Percentiles rank a stretch among this genome's conserved stretches.
These are phyloP conservation scores for Colletotrichum euphorbiae DNA, from an alignment of 2,329 filamentous ascomycete species.

Conservation along the genomic window DNA sequence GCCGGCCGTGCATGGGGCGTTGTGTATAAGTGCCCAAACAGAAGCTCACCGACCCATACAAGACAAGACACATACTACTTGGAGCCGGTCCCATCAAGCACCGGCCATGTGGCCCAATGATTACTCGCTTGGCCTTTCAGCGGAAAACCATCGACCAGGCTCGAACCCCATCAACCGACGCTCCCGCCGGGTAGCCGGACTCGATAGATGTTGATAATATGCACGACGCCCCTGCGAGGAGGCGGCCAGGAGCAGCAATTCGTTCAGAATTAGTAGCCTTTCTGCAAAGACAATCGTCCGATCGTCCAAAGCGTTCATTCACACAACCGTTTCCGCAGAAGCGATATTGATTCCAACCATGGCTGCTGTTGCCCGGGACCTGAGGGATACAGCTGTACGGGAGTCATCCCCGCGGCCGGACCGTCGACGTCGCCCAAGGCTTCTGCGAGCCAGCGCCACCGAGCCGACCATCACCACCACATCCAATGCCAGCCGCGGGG, in stretches of 20 bases:
- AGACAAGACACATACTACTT: slow-evolving; percentile 40
- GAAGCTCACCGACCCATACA: slow-evolving; percentile 40
- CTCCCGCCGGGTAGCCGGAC: slow-evolving; percentile 30
- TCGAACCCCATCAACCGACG: slow-evolving; percentile 27
- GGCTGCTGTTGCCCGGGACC: slow-evolving; percentile 32
- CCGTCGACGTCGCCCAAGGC: slow-evolving; percentile 60
- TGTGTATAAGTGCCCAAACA: slow-evolving; percentile 40
- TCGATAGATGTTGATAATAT: slow-evolving; percentile 32
- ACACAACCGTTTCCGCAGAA: neutral
- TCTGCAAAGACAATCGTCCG: slow-evolving; percentile 8
- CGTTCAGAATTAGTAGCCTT: neutral
- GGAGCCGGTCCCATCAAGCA: slow-evolving; percentile 40
- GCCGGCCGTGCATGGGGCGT: slow-evolving; percentile 37
- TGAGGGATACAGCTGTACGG: slow-evolving; percentile 42
- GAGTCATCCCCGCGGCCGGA: slow-evolving; percentile 55
- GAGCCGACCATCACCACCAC: slow-evolving; percentile 67
- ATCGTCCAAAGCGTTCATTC: neutral
- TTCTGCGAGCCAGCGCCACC: slow-evolving; percentile 66
- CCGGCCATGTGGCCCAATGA: slow-evolving; percentile 40
- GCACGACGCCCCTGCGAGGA: slow-evolving; percentile 16
- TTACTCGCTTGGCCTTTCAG: slow-evolving; percentile 21
- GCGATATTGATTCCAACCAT: neutral
- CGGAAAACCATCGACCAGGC: slow-evolving; percentile 28
- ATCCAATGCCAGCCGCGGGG: slow-evolving; percentile 63
- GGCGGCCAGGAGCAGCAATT: slow-evolving; percentile 4